A percentile compares a stretch with the other conserved stretches of the same genome.
Evolutionary conservation across 1,284 basidiomycete species (phyloP).

Genomic region (Tilletia walkeri): DNA sequence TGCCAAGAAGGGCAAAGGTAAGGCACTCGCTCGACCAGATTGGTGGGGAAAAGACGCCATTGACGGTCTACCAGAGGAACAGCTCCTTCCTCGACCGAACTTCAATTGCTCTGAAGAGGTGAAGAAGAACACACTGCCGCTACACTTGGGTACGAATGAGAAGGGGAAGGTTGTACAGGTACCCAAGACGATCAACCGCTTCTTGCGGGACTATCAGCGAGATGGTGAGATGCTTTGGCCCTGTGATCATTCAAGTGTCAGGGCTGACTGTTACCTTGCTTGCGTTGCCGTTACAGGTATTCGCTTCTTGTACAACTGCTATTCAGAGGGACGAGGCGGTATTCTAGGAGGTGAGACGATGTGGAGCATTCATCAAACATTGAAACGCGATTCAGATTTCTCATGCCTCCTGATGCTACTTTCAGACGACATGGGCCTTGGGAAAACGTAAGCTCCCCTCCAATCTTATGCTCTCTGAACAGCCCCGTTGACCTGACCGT

Average conservation of each 20-base stretch:
- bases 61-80: not conserved
- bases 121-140: not conserved
- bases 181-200: constrained; percentile 72
- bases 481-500: constrained; percentile 26
- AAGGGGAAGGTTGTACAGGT: constrained; percentile 57
- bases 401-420: not conserved
- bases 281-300: constrained; percentile 58
- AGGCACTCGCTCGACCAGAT: not conserved
- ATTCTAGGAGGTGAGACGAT: constrained; percentile 60
- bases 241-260: too few relatives aligned
- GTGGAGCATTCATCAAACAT: not conserved
- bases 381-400: not conserved
- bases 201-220: constrained; percentile 77
- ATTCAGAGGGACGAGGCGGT: constrained; percentile 66
- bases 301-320: constrained; percentile 70
- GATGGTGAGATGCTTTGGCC: constrained; percentile 58
- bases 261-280: too few relatives aligned
- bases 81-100: not conserved
- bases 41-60: constrained; percentile 12
- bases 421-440: constrained; percentile 85
- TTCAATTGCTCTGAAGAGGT: not conserved
- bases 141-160: not conserved
- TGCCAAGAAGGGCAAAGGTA: not conserved
- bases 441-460: constrained; percentile 57
- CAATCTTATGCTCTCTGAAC: constrained; percentile 31